phyloP scores from a whole-genome alignment of 495 filamentous ascomycete species.

The Durotheca rogersii region DNA sequence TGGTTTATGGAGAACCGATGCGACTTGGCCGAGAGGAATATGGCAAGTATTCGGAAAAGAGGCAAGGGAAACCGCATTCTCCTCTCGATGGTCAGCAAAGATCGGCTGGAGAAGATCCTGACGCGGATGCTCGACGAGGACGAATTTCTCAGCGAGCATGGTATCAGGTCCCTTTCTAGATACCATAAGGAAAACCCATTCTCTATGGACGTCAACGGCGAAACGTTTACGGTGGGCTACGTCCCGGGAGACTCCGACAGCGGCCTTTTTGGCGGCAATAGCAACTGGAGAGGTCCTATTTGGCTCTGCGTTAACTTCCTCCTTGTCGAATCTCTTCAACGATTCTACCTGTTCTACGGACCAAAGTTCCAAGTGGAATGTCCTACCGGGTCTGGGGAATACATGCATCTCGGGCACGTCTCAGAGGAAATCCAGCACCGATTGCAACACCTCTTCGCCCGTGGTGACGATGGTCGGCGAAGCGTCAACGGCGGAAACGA shows the following conservation, averaged over 20 bases:
- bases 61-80: conserved; percentile 87
- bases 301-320: conserved; percentile 97
- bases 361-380: conserved; percentile 86
- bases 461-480: conserved; percentile 77
- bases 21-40: conserved; percentile 86
- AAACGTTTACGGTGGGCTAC: conserved; percentile 84
- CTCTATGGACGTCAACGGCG: conserved; percentile 93
- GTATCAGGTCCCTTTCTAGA: conserved; percentile 92
- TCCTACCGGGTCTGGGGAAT: conserved; percentile 88
- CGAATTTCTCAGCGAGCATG: conserved; percentile 87
- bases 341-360: conserved; percentile 96
- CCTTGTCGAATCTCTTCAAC: conserved; percentile 84
- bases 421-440: conserved; percentile 95
- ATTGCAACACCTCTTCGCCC: conserved; percentile 85
- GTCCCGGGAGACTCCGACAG: conserved; percentile 93
- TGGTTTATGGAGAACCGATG: conserved; percentile 89
- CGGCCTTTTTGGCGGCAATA: conserved; percentile 92
- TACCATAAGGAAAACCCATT: conserved; percentile 87
- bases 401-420: conserved; percentile 95
- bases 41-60: conserved; percentile 82
- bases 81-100: conserved; percentile 83
- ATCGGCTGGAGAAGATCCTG: conserved; percentile 80
- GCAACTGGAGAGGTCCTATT: conserved; percentile 92
- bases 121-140: conserved; percentile 90
- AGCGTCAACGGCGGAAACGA: conserved; percentile 83